These are phyloP conservation scores for Austroboletus rostrupii DNA, from an alignment of 1,284 basidiomycete genomes.

Conservation along the genomic window DNA sequence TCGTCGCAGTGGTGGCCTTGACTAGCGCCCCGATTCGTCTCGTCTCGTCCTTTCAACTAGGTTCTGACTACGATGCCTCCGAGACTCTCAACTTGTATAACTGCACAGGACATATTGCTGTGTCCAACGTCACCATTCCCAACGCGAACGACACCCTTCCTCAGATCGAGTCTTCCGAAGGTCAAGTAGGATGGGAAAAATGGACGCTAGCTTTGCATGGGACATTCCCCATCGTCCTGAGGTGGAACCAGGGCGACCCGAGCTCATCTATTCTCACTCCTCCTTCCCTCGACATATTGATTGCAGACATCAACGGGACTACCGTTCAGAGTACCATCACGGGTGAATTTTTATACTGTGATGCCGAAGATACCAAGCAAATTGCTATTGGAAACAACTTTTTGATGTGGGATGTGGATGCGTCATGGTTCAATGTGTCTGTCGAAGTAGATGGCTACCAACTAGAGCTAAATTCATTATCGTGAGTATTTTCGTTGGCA, in stretches of 20 bases:
- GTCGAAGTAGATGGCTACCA: constrained; percentile 4
- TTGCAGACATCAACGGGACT: constrained; percentile 2
- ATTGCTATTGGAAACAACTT: not conserved
- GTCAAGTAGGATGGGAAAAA: constrained; percentile 5
- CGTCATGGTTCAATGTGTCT: constrained; percentile 12
- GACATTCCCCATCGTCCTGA: constrained; percentile 5
- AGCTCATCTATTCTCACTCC: not conserved
- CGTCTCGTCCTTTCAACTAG: constrained; percentile 7
- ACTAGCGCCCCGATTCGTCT: not conserved
- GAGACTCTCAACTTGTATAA: constrained; percentile 12
- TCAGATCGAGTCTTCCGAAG: constrained; percentile 2
- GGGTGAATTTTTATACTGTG: constrained; percentile 1
- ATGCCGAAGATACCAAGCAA: not conserved
- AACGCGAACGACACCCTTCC: constrained; percentile 13
- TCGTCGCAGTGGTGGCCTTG: not conserved
- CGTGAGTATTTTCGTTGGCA: constrained; percentile 5
- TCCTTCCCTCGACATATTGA: constrained; percentile 3
- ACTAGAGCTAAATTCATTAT: constrained; percentile 9
- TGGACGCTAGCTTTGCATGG: constrained; percentile 9
- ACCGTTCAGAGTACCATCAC: not conserved
- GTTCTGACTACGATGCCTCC: constrained; percentile 8
- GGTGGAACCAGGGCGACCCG: constrained; percentile 8
- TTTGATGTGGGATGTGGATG: constrained; percentile 7
- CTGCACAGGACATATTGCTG: constrained; percentile 4
- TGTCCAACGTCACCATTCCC: constrained; percentile 9